phyloP scores from a whole-genome alignment of 768 basidiomycete species.

The Lactarius indigo region DNA sequence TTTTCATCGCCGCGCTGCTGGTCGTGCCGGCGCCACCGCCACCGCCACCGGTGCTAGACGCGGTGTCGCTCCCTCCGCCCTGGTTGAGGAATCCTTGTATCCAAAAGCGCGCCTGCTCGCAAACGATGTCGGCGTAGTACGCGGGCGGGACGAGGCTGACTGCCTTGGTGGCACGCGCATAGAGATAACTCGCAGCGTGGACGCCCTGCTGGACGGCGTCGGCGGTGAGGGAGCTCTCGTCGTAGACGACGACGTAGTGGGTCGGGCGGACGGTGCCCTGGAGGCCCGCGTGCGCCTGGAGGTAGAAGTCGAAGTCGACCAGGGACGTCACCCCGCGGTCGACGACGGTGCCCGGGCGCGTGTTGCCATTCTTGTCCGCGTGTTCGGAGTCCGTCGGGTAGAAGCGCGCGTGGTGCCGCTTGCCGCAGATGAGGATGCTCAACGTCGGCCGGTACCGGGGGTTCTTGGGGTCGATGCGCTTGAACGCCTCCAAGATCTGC shows the following conservation, averaged over 20 bases:
- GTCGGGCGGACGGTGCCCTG: constrained; percentile 71
- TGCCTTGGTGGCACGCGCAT: constrained; percentile 78
- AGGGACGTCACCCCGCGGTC: constrained; percentile 68
- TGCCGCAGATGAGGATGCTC: constrained; percentile 79
- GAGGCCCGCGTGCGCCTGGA: constrained; percentile 67
- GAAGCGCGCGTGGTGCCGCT: constrained; percentile 60
- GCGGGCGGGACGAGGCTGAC: constrained; percentile 79
- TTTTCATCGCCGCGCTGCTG: constrained; percentile 25
- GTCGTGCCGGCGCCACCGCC: constrained; percentile 36
- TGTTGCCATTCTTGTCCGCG: constrained; percentile 70
- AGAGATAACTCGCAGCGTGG: constrained; percentile 66
- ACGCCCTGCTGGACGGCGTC: constrained; percentile 74
- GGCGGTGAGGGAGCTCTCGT: constrained; percentile 65
- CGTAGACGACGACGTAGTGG: constrained; percentile 77
- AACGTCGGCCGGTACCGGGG: constrained; percentile 57
- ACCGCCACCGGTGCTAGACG: constrained; percentile 10
- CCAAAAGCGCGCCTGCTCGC: constrained; percentile 75
- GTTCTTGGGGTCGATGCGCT: constrained; percentile 42
- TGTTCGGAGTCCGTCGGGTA: constrained; percentile 49
- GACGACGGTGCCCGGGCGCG: constrained; percentile 74
- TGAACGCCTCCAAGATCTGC: constrained; percentile 58
- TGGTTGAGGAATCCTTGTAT: constrained; percentile 62
- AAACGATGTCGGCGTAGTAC: constrained; percentile 80
- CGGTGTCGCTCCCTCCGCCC: constrained; percentile 35
- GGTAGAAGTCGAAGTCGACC: constrained; percentile 35